Evolutionary conservation across 208 protist species (phyloP).

Genomic region (Acanthamoeba divionensis): DNA sequence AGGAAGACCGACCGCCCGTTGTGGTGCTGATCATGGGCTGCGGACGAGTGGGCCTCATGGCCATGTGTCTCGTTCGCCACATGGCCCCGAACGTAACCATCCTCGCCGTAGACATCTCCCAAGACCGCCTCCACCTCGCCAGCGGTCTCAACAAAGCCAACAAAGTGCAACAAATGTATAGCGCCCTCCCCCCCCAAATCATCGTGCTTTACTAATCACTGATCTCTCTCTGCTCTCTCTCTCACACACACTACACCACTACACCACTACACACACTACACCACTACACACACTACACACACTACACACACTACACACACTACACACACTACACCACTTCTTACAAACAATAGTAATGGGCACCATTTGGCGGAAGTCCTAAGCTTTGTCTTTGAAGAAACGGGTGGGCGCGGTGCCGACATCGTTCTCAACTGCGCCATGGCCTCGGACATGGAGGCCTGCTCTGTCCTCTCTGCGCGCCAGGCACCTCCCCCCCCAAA

Average conservation of each 20-base stretch:
- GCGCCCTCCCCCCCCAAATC: neutral
- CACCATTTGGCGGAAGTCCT: neutral
- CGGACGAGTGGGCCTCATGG: constrained; percentile 4
- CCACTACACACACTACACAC: no score
- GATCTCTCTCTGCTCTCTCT: neutral
- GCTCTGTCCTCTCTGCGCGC: neutral
- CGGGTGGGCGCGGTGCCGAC: neutral
- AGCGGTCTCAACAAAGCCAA: neutral
- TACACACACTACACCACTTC: no score
- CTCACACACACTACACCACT: neutral
- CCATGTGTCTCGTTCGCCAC: neutral
- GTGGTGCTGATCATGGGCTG: neutral
- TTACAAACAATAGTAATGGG: neutral
- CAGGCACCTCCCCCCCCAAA: neutral
- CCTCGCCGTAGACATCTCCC: neutral
- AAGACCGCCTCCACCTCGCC: neutral
- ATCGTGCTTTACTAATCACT: neutral
- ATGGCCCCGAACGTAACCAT: neutral
- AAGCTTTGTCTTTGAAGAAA: neutral
- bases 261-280: neutral
- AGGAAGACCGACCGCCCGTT: no score
- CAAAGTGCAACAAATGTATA: neutral
- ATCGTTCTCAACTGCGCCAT: constrained; percentile 27
- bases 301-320: no score
- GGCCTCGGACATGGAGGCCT: neutral